Conservation (phyloP, 768 basidiomycete species). For the Lentinula sp. region DNA sequence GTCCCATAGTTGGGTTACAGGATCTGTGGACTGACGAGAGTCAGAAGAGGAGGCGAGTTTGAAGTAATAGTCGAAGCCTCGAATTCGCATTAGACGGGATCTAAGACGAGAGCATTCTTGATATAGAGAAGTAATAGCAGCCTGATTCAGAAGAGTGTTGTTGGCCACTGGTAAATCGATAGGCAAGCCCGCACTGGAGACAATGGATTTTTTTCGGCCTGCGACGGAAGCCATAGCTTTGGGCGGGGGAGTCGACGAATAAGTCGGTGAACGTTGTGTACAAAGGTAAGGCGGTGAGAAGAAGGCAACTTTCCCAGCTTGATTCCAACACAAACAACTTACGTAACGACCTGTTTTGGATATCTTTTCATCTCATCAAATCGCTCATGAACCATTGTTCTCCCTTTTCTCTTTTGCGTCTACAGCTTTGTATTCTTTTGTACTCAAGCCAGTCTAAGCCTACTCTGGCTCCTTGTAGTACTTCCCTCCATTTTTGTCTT, state of each 20-base stretch:
- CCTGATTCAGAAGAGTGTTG: slow-evolving; percentile 87
- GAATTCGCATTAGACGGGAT: slow-evolving; percentile 71
- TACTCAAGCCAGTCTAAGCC: too few relatives aligned
- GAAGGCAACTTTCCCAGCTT: not conserved
- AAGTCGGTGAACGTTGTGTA: not conserved
- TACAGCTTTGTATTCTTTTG: not conserved
- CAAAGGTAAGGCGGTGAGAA: not conserved
- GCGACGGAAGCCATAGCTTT: slow-evolving; percentile 46
- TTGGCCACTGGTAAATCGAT: slow-evolving; percentile 73
- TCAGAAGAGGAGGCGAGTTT: slow-evolving; percentile 49
- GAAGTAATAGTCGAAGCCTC: slow-evolving; percentile 68
- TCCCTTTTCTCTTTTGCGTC: not conserved
- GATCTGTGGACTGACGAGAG: slow-evolving; percentile 78
- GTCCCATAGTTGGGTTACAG: slow-evolving; percentile 92
- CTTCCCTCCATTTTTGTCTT: not conserved
- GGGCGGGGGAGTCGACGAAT: slow-evolving; percentile 6
- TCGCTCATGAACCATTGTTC: not conserved
- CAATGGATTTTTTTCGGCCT: slow-evolving; percentile 77
- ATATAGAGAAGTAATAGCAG: slow-evolving; percentile 87
- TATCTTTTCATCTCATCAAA: not conserved
- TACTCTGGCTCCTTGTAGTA: too few relatives aligned
- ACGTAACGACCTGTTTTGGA: not conserved
- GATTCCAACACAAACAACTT: not conserved
- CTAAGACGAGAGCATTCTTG: slow-evolving; percentile 84
- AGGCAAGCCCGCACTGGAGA: slow-evolving; percentile 54